Percentiles rank a stretch among this genome's conserved stretches.
phyloP scores from a whole-genome alignment of 768 basidiomycete genomes.

The Lactifluus rugatus region DNA sequence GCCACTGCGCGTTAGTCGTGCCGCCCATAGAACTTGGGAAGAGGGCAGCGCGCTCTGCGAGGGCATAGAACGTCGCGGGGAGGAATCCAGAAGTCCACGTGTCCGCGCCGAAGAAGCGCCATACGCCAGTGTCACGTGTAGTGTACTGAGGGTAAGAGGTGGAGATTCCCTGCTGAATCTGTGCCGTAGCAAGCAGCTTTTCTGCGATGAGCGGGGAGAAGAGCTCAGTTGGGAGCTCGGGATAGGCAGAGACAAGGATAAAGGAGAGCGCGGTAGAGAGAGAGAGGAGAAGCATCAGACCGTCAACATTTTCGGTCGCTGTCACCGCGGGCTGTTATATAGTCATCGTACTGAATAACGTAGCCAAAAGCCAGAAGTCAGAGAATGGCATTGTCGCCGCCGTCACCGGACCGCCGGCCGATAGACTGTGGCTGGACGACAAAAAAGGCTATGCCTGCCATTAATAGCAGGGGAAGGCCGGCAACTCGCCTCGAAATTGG shows the following conservation, averaged over 20 bases:
- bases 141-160: constrained; percentile 55
- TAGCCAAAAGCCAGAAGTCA: no score
- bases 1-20: constrained; percentile 44
- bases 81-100: constrained; percentile 67
- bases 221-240: constrained; percentile 36
- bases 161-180: constrained; percentile 32
- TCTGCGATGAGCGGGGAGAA: constrained; percentile 49
- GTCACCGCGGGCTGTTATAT: no score
- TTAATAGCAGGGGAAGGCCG: not conserved
- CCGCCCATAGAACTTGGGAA: constrained; percentile 33
- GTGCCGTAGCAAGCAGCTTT: constrained; percentile 50
- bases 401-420: not conserved
- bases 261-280: not conserved
- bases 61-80: constrained; percentile 48
- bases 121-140: constrained; percentile 36
- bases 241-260: not conserved
- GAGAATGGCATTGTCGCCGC: no score
- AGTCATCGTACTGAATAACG: no score
- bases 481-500: not conserved
- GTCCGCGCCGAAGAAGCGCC: constrained; percentile 45
- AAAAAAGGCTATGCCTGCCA: not conserved
- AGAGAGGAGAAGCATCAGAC: not conserved
- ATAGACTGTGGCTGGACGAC: not conserved
- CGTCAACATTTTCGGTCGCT: no score
- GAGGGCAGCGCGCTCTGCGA: constrained; percentile 42